These are phyloP conservation scores for Boletus rubescentipes DNA, from an alignment of 768 basidiomycete species.

Conservation along the genomic window DNA sequence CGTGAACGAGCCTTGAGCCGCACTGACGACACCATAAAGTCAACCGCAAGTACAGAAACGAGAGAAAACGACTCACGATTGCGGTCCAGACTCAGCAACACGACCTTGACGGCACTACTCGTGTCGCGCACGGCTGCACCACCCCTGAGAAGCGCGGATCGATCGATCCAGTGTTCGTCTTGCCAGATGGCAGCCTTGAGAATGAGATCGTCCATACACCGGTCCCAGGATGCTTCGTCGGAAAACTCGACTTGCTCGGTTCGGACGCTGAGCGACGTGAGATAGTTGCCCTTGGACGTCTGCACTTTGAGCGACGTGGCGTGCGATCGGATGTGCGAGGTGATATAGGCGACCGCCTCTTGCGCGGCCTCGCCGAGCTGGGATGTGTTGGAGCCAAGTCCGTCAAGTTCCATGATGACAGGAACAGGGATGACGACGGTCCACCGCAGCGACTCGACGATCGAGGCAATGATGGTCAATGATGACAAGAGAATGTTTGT, in stretches of 20 bases:
- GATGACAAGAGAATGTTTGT: slow-evolving; percentile 94
- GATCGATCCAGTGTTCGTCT: slow-evolving; percentile 87
- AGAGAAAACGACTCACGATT: slow-evolving; percentile 61
- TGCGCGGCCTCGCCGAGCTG: slow-evolving; percentile 75
- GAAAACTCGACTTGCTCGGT: slow-evolving; percentile 81
- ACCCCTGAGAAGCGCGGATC: slow-evolving; percentile 64
- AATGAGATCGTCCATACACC: slow-evolving; percentile 94
- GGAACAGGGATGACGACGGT: slow-evolving; percentile 90
- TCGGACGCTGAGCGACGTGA: slow-evolving; percentile 76
- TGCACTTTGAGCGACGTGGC: slow-evolving; percentile 84
- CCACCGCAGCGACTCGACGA: slow-evolving; percentile 82
- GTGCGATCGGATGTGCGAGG: slow-evolving; percentile 72
- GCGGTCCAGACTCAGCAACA: slow-evolving; percentile 87
- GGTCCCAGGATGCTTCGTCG: slow-evolving; percentile 48
- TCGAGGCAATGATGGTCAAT: slow-evolving; percentile 63
- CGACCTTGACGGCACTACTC: slow-evolving; percentile 69
- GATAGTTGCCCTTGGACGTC: slow-evolving; percentile 93
- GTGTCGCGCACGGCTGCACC: slow-evolving; percentile 36
- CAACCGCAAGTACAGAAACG: slow-evolving; percentile 12
- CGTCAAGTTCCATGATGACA: slow-evolving; percentile 96
- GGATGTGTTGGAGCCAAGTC: slow-evolving; percentile 64
- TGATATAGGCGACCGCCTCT: slow-evolving; percentile 72
- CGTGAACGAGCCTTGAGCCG: slow-evolving; percentile 88
- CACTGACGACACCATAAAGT: slow-evolving; percentile 46
- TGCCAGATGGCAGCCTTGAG: slow-evolving; percentile 93